Percentiles rank a stretch among this genome's conserved stretches.
Conservation (phyloP, 805 yeast species). For the Clavispora asparagi region DNA sequence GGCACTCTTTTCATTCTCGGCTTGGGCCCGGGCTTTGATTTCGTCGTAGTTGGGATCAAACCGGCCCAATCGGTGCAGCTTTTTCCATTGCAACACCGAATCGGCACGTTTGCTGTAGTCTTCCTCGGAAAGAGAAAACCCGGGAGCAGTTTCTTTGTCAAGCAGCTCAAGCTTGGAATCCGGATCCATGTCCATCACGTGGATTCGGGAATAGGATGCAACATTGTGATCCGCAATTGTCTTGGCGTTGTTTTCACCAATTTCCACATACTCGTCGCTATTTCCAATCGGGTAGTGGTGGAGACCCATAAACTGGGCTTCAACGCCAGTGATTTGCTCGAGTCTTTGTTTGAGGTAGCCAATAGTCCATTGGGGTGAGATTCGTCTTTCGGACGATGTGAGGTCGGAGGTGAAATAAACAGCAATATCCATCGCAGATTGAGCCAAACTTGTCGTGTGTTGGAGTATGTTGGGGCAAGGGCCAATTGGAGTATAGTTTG, state of each 20-base stretch:
- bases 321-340: constrained; percentile 72
- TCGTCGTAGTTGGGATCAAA: constrained; percentile 51
- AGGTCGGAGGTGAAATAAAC: constrained; percentile 58
- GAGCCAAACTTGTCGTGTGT: no score
- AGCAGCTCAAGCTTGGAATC: constrained; percentile 45
- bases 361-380: constrained; percentile 60
- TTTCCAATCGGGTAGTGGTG: constrained; percentile 39
- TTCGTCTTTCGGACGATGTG: constrained; percentile 64
- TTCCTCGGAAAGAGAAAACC: constrained; percentile 47
- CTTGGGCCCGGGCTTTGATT: constrained; percentile 22
- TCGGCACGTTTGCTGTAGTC: constrained; percentile 57
- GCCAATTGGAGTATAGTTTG: background rate
- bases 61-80: constrained; percentile 61
- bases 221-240: constrained; percentile 24
- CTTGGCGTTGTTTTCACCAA: constrained; percentile 16
- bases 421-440: constrained; percentile 35
- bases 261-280: constrained; percentile 29
- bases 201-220: constrained; percentile 43
- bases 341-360: constrained; percentile 47
- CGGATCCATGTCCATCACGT: constrained; percentile 53
- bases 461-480: no score
- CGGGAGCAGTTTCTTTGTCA: constrained; percentile 20
- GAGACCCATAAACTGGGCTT: constrained; percentile 50
- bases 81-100: constrained; percentile 77
- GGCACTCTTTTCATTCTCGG: constrained; percentile 19